Base-by-base conservation (phyloP, 2,329 filamentous ascomycete species). In the Reticulascus tulasneorum region DNA sequence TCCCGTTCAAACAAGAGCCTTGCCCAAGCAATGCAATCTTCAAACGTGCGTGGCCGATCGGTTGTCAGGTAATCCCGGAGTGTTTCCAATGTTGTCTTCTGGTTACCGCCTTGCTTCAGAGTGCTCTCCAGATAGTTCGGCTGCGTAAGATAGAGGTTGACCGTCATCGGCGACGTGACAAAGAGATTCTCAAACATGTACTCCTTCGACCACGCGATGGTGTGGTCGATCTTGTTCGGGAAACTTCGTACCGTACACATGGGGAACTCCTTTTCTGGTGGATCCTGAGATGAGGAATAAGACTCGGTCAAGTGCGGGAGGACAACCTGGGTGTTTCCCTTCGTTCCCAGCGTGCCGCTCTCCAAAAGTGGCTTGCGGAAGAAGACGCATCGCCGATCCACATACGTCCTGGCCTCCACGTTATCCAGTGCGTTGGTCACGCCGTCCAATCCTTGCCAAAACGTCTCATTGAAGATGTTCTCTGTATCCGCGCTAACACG, bases 201-300 rank as follows among this genome's bases (percentile, higher is more conserved):
- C 60, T 97, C 93, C 53, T 94, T 87, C 24, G 90, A 84, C 93
- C 93, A 98, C 4, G 93, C 93, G 59, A 98, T 98, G 1, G 93
- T 97, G 63, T 98, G 93, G 66, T 98, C 90, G 53, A 98, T 98
- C 54, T 84, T 84, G 73, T 98, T 98, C 40, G 93, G 93, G 73
- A 98, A 98, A 63, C 90, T 96, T 56, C 87, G 81, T 44, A 98
- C 75, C 6, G 93, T 97, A 63, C 93, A 98, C 90, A 97, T 97
- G 1, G 93, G 93, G 75, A 98, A 97, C 1, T 93, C 94, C 68
- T 96, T 89, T 73, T 98, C 94, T 0, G 93, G 93, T 2, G 93
- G 93, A 59, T 98, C 94, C 59, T 96, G 91, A 15, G 93, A 97
- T 5, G 71, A 75, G 1, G 93, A 96, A 69, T 98, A 98, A 1